phyloP scores from a whole-genome alignment of 2,329 filamentous ascomycete species.

The Neoascochyta sp. region DNA sequence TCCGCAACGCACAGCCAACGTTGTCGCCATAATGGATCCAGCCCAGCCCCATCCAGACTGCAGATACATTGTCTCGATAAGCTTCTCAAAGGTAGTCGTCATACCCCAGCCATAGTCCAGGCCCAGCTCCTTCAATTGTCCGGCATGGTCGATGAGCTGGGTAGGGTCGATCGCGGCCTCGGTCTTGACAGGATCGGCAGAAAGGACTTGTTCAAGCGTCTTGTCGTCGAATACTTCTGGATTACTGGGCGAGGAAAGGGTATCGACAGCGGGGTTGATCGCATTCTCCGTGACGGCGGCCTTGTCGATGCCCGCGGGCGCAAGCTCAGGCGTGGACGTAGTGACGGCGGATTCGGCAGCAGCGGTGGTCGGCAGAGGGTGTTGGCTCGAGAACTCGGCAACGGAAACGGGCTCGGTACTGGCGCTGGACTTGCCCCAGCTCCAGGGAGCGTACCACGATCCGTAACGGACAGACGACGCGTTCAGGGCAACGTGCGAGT shows the following conservation, averaged over 20 bases:
- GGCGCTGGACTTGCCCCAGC: conserved; percentile 29
- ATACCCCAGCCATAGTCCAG: conserved; percentile 85
- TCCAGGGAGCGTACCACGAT: conserved; percentile 38
- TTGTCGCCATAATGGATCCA: conserved; percentile 64
- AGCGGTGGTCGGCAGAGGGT: conserved; percentile 7
- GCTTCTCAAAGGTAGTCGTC: conserved; percentile 67
- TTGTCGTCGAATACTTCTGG: conserved; percentile 11
- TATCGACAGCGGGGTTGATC: conserved; percentile 7
- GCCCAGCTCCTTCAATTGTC: conserved; percentile 77
- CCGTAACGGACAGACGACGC: conserved; percentile 26
- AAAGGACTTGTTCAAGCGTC: conserved; percentile 23
- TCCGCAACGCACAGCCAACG: conserved; percentile 59
- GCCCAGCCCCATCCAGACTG: conserved; percentile 77
- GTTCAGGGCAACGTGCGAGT: conserved; percentile 15
- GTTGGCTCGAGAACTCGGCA: conserved; percentile 19
- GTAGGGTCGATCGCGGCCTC: conserved; percentile 39
- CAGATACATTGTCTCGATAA: conserved; percentile 80
- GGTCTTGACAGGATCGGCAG: conserved; percentile 10
- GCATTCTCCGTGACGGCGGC: conserved; percentile 22
- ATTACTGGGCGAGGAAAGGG: conserved; percentile 5
- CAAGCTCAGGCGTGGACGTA: conserved; percentile 30
- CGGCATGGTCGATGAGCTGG: conserved; percentile 68
- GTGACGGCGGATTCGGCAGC: conserved; percentile 23
- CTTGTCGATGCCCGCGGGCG: conserved; percentile 37
- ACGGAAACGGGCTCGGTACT: conserved; percentile 10